A percentile compares a stretch with the other conserved stretches of the same genome.
Conservation (phyloP, 106 monocot species). For the Acorus calamus region DNA sequence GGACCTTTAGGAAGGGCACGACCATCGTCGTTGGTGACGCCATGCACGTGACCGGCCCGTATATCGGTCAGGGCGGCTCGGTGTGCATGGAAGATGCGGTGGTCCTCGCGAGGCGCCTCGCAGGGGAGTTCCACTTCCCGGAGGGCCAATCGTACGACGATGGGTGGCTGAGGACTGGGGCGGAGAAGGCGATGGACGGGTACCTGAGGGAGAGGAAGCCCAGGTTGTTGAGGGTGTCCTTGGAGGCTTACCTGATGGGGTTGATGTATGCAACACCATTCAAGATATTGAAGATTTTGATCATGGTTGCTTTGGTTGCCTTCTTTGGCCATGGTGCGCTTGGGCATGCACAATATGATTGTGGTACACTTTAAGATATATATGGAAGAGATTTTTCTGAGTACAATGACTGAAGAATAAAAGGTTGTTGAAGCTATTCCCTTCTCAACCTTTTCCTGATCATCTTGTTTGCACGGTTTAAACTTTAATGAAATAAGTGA, state of each 20-base stretch:
- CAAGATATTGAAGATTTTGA: not conserved
- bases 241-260: slow-evolving; percentile 4
- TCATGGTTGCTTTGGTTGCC: not conserved
- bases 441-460: too few species aligned
- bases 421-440: too few species aligned
- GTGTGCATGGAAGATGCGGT: slow-evolving; percentile 27
- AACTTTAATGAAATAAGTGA: too few species aligned
- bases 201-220: slow-evolving; percentile 10
- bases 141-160: too few species aligned
- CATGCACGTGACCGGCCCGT: slow-evolving; percentile 33
- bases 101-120: slow-evolving; percentile 27
- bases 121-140: not conserved
- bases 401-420: too few species aligned
- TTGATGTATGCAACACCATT: slow-evolving; percentile 5
- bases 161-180: slow-evolving; percentile 1
- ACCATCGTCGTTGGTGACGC: slow-evolving; percentile 31
- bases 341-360: slow-evolving; percentile 13
- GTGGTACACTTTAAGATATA: slow-evolving; percentile 8
- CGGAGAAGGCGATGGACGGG: not conserved
- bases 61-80: slow-evolving; percentile 24
- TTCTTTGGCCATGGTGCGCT: slow-evolving; percentile 3
- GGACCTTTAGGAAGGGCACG: slow-evolving; percentile 14
- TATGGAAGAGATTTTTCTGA: too few species aligned
- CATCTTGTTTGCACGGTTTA: too few species aligned
- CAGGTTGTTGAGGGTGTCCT: slow-evolving; percentile 15